These are phyloP conservation scores for Fistulina hepatica DNA, from an alignment of 1,284 basidiomycete genomes.

Conservation along the genomic window DNA sequence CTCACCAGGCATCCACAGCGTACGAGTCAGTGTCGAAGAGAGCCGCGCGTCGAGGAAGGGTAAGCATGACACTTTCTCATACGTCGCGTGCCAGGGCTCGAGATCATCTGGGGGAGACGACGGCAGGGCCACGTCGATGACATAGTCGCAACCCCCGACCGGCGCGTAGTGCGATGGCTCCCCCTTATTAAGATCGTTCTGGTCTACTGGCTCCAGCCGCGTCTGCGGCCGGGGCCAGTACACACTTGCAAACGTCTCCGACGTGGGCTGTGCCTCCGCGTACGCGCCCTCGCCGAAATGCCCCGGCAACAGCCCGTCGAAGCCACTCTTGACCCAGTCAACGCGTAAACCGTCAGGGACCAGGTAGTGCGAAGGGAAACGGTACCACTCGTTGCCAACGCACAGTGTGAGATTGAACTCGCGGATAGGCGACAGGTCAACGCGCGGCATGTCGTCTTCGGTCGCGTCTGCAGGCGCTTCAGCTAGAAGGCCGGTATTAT, in stretches of 20 bases:
- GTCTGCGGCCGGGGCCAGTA: conserved; percentile 64
- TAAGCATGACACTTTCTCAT: conserved; percentile 68
- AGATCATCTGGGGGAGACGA: conserved; percentile 38
- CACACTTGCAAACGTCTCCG: conserved; percentile 22
- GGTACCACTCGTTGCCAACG: conserved; percentile 91
- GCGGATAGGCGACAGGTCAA: conserved; percentile 62
- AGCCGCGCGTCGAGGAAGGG: conserved; percentile 76
- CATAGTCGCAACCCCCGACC: conserved; percentile 67
- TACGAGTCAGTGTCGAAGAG: conserved; percentile 60
- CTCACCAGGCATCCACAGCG: conserved; percentile 67
- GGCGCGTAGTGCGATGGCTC: conserved; percentile 75
- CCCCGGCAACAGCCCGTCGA: conserved; percentile 81
- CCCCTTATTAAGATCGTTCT: conserved; percentile 87
- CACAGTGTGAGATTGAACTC: conserved; percentile 77
- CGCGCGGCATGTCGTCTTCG: conserved; percentile 44
- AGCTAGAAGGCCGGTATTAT: conserved; percentile 55
- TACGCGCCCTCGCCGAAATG: conserved; percentile 44
- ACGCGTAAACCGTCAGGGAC: conserved; percentile 77
- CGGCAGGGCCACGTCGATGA: conserved; percentile 82
- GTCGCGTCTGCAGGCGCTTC: conserved; percentile 28
- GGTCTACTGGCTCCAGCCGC: conserved; percentile 45
- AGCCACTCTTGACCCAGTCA: conserved; percentile 83
- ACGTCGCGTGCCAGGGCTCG: conserved; percentile 76
- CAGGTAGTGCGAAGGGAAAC: conserved; percentile 87
- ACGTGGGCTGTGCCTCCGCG: conserved; percentile 13